These are phyloP conservation scores for Leccinum fallax DNA, from an alignment of 1,284 basidiomycete species.

Conservation along the genomic window DNA sequence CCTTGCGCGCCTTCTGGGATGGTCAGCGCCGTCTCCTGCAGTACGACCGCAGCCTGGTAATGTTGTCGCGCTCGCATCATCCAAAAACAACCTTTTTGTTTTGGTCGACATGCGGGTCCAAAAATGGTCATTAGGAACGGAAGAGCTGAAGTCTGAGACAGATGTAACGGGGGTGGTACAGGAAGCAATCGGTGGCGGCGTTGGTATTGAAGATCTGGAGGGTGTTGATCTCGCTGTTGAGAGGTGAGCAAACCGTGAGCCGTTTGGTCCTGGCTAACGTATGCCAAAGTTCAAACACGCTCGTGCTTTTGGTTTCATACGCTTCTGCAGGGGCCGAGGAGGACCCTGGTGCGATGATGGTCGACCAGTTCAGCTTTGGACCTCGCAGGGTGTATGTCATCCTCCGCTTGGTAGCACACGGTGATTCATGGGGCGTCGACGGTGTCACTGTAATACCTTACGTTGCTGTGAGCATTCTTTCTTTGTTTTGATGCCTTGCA, in stretches of 20 bases:
- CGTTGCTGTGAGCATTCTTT: constrained; percentile 59
- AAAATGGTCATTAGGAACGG: constrained; percentile 64
- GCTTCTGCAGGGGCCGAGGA: constrained; percentile 52
- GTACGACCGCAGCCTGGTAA: constrained; percentile 49
- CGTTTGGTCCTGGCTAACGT: constrained; percentile 8
- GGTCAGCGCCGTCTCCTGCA: constrained; percentile 39
- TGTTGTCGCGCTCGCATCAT: constrained; percentile 55
- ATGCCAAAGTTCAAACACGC: constrained; percentile 45
- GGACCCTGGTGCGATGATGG: constrained; percentile 40
- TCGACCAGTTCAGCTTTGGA: constrained; percentile 43
- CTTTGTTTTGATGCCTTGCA: not conserved
- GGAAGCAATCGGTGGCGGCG: constrained; percentile 41
- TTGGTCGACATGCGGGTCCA: constrained; percentile 68
- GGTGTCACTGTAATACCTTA: constrained; percentile 65
- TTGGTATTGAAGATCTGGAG: constrained; percentile 63
- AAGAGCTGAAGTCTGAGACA: constrained; percentile 57
- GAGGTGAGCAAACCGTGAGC: constrained; percentile 42
- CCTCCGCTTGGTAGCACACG: constrained; percentile 43
- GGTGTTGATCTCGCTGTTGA: constrained; percentile 68
- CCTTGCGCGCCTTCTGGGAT: constrained; percentile 62
- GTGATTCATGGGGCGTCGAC: constrained; percentile 30
- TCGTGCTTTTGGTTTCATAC: constrained; percentile 70
- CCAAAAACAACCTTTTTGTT: constrained; percentile 57
- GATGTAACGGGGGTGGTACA: constrained; percentile 53
- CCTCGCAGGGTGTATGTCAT: constrained; percentile 68